Conservation (phyloP, 2,329 filamentous ascomycete species). For the Thielaviopsis populi region DNA sequence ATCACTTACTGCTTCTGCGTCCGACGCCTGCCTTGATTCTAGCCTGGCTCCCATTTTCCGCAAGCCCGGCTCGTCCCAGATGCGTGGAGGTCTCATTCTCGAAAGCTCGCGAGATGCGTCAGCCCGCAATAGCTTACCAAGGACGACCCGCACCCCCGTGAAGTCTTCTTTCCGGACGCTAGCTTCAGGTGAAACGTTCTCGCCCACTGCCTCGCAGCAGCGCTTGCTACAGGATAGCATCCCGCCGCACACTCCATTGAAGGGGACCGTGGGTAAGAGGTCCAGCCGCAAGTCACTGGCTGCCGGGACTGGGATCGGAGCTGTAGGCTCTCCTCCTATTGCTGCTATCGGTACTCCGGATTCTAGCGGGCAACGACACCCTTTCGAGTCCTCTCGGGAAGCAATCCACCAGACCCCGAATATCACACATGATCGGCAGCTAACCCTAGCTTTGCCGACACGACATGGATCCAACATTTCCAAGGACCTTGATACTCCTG, state of each 20-base stretch:
- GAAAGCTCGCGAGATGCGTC: background rate
- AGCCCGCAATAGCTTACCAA: background rate
- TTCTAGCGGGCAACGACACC: background rate
- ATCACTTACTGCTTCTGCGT: background rate
- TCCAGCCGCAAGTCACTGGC: background rate
- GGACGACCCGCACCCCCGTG: background rate
- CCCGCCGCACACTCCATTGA: slow-evolving; percentile 2
- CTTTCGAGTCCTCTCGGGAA: background rate
- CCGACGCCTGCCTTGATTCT: background rate
- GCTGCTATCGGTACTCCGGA: background rate
- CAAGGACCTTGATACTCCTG: background rate
- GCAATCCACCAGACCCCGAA: background rate
- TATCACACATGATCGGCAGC: background rate
- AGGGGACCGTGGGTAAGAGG: background rate
- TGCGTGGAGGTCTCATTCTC: slow-evolving; percentile 9
- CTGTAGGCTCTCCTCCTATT: background rate
- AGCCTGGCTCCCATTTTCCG: background rate
- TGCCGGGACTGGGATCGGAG: background rate
- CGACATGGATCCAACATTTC: background rate
- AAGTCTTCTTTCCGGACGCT: slow-evolving; percentile 6
- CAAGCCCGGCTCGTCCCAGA: background rate
- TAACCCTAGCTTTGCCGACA: background rate
- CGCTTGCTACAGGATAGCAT: background rate
- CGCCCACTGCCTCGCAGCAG: background rate
- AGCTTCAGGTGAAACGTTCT: slow-evolving; percentile 10